Evolutionary conservation across 164 flowering plant genomes (phyloP).

Genomic region (Sextonia rubra): DNA sequence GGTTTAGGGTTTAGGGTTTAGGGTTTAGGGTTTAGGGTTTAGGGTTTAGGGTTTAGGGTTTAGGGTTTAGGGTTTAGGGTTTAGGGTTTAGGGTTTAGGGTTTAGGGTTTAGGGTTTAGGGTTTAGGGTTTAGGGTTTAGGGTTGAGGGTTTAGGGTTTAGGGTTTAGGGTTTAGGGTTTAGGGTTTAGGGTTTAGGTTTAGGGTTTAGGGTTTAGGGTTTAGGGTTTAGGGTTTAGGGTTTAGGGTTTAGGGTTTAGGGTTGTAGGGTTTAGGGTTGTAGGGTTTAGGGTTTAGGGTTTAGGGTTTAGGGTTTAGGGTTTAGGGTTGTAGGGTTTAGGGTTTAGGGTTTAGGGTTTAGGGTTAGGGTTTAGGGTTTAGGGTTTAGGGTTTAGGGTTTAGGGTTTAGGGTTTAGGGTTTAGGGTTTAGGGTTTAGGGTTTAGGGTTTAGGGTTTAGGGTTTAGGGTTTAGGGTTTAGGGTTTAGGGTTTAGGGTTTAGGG

Average conservation of each 20-base stretch:
- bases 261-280: slow-evolving; percentile 1
- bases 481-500: too few relatives aligned
- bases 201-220: slow-evolving; percentile 11
- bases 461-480: too few relatives aligned
- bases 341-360: too few relatives aligned
- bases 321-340: too few relatives aligned
- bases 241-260: slow-evolving; percentile 11
- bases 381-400: too few relatives aligned
- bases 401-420: too few relatives aligned
- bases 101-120: not conserved
- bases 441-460: too few relatives aligned
- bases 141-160: slow-evolving; percentile 4
- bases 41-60: not conserved
- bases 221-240: slow-evolving; percentile 5
- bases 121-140: not conserved
- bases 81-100: not conserved
- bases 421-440: too few relatives aligned
- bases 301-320: not conserved
- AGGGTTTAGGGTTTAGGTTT: slow-evolving; percentile 12
- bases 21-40: too few relatives aligned
- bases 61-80: slow-evolving; percentile 9
- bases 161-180: slow-evolving; percentile 14
- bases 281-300: slow-evolving; percentile 9
- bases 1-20: slow-evolving; percentile 12
- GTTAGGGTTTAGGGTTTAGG: too few relatives aligned